These are phyloP conservation scores for Liriodendron chinense DNA, from an alignment of 164 flowering plant genomes.

Conservation along the genomic window DNA sequence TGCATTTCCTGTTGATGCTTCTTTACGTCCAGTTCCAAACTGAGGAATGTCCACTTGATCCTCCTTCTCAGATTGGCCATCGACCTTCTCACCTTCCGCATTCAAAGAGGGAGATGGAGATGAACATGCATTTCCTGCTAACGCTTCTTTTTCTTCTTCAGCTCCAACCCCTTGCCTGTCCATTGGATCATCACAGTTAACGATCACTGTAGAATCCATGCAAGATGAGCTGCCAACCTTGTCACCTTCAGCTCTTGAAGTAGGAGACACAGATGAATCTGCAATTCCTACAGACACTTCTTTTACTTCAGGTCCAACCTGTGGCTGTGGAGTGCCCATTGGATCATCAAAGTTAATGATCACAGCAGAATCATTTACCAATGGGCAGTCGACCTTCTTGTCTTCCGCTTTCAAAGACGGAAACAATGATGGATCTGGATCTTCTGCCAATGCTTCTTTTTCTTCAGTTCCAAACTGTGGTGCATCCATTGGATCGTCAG, in stretches of 20 bases:
- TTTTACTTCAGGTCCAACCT: neutral
- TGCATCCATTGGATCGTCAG: neutral
- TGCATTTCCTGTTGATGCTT: neutral
- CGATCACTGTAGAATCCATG: neutral
- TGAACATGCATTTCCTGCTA: neutral
- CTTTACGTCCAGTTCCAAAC: neutral
- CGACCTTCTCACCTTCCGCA: neutral
- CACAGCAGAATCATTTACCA: neutral
- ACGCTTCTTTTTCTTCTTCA: neutral
- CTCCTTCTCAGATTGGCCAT: neutral
- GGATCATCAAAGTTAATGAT: neutral
- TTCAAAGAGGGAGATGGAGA: neutral
- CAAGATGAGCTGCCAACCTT: neutral
- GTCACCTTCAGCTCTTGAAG: neutral
- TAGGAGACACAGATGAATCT: neutral
- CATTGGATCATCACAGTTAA: neutral
- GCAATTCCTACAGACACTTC: neutral
- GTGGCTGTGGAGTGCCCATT: neutral
- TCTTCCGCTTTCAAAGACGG: neutral
- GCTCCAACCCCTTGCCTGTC: neutral
- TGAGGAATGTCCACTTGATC: too few species aligned
- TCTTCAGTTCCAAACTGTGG: neutral
- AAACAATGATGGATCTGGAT: neutral
- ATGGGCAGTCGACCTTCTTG: neutral
- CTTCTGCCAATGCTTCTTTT: neutral